Evolutionary conservation across 2,329 filamentous ascomycete genomes (phyloP).

Genomic region (Penicillium aurantiogriseum): DNA sequence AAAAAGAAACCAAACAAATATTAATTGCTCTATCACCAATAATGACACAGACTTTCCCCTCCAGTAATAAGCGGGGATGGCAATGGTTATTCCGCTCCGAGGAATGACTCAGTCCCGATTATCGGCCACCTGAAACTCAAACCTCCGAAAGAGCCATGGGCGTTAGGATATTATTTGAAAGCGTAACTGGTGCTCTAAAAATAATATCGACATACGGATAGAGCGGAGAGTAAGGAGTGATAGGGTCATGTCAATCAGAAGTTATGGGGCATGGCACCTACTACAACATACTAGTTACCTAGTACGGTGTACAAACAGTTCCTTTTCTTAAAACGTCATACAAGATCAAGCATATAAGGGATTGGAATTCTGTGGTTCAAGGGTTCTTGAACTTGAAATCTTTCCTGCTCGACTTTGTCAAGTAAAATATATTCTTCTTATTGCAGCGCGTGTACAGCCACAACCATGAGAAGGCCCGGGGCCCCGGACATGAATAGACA

Average conservation of each 20-base stretch:
- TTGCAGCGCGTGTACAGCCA: background rate
- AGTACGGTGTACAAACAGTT: background rate
- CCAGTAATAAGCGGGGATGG: conserved; percentile 31
- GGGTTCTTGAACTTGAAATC: background rate
- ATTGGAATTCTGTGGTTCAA: background rate
- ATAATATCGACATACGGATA: no score
- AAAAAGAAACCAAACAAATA: conserved; percentile 13
- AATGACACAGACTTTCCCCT: conserved; percentile 31
- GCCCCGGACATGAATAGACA: background rate
- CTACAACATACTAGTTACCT: background rate
- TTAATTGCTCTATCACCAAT: conserved; percentile 18
- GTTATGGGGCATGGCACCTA: background rate
- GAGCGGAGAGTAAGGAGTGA: background rate
- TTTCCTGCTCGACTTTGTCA: background rate
- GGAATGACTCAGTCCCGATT: conserved; percentile 24
- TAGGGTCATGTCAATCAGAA: background rate
- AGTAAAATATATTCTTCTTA: background rate
- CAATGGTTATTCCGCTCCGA: conserved; percentile 35
- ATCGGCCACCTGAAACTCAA: conserved; percentile 12
- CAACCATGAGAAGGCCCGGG: background rate
- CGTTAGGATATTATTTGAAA: background rate
- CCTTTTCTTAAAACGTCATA: background rate
- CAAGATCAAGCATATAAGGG: background rate
- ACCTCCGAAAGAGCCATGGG: background rate
- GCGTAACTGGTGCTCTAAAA: background rate